Base-by-base conservation (phyloP, 805 yeast species). In the Candida broadrunensis region DNA sequence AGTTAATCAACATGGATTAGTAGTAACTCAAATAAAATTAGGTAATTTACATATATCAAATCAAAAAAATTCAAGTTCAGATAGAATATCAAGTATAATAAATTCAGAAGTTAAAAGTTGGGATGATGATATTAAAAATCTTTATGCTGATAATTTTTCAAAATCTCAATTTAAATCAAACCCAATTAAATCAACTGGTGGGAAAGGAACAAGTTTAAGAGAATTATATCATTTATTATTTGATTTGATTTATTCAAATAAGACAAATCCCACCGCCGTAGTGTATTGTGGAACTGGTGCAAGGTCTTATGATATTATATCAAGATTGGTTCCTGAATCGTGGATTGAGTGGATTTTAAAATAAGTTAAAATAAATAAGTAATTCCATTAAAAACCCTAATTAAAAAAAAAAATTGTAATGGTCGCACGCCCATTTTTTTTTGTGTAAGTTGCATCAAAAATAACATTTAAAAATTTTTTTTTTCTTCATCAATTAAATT, bases 201-300 rank as follows among this genome's bases (percentile, higher is more conserved):
- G 58, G 3, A 56, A 46, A 37, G 70, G 67, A 15, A 50, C 65
- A 6, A 56, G 55, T 29, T 56, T 70, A 34, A 51, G 66, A 25
- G 70, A 66, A 8, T 56, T 70, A 34, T 61, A 70, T 46, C 72
- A 70, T 50, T 42, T 60, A 7, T 49, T 70, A 27, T 70, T 65
- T 49, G 75, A 70, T 43, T 56, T 68, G 52, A 56, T 63, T 7
- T 64, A 61, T 43, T 45, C 40, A n/a, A 32, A 19, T 13, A 43
- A 38, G 16, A 14, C 2, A 2, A 29, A 33, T 4, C 55, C 55
- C 36, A 62, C 69, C 2, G 42, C 64, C 2, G 55, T 65, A 5
- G 65, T 66, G 13, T 70, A 68, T 46, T 70, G 69, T 49, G 75
- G 75, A 2, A 48, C 66, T 1, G 75, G 75, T 3, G 70, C 75